Evolutionary conservation across 2,329 filamentous ascomycete species (phyloP), one percentile per base, ranked within the genome.

Genomic region (Lasiodiplodia gonubiensis): DNA sequence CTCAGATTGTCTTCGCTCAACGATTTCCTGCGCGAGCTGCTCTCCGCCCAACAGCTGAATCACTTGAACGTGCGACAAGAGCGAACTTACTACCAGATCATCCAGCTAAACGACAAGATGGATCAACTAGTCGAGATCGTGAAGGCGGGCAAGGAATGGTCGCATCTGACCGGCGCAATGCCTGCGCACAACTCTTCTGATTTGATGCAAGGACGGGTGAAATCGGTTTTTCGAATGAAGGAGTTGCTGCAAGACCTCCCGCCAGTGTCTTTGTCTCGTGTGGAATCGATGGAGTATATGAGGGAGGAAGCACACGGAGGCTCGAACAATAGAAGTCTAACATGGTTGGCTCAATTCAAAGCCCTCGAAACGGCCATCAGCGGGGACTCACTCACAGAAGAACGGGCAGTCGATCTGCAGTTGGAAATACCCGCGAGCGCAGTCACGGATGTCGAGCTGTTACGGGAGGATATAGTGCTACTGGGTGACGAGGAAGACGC

Each of bases 121-220:
- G 73, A 76, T 54, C 72, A 77, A n/a, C 70, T 80, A 23, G 71
- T 76, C 2, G 72, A 79, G 67, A 75, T 80, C 35, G 74, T 77
- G 68, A 68, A 73, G 35, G 75, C 76, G 0, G 63, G 68, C 68
- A 23, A 27, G 70, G 55, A 67, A 68, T 12, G 65, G 69, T 49
- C 72, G 70, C 52, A 67, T 54, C 25, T 68, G 66, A 18, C 51
- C 65, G 7, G 42, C 16, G 14, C 7, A n/a, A n/a, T 4, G 16
- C 23, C 30, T 10, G 11, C 12, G n/a, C 30, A 37, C 23, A 48
- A 6, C 30, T 2, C 69, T 70, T 39, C 71, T 70, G 2, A 61
- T 73, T n/a, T n/a, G 18, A 14, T 18, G 10, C 7, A 8, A 6
- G 42, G 42, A 18, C 42, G 42, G 7, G 21, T n/a, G 7, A 21